Conservation (phyloP, 2,329 filamentous ascomycete species). For the Cladosporium sp. region DNA sequence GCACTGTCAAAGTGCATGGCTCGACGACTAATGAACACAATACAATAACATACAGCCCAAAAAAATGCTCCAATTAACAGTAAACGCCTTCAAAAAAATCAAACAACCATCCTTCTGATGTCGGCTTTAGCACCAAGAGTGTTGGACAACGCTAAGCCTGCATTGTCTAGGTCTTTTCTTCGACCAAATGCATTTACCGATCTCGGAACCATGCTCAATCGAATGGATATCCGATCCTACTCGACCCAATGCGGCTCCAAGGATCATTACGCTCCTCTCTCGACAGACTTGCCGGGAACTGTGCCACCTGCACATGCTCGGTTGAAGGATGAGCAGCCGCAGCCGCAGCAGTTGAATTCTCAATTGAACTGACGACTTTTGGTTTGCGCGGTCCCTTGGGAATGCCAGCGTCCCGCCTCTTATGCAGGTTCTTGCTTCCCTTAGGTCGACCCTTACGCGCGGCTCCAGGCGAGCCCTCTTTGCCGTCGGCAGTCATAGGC, state of each 20-base stretch:
- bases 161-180: no score
- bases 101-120: background rate
- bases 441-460: slow-evolving; percentile 36
- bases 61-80: background rate
- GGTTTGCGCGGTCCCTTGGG: slow-evolving; percentile 45
- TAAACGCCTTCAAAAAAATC: background rate
- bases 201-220: background rate
- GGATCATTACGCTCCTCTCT: slow-evolving; percentile 3
- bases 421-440: slow-evolving; percentile 45
- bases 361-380: slow-evolving; percentile 15
- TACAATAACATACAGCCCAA: background rate
- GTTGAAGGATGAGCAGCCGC: background rate
- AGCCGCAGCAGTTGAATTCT: background rate
- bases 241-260: background rate
- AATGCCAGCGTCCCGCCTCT: slow-evolving; percentile 45
- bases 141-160: background rate
- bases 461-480: slow-evolving; percentile 8
- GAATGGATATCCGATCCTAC: background rate
- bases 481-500: slow-evolving; percentile 13
- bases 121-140: background rate
- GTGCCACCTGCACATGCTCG: background rate
- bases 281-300: background rate
- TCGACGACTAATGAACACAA: no score
- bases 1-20: background rate
- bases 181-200: background rate